A percentile compares a stretch with the other conserved stretches of the same genome.
Evolutionary conservation across 176 grass and related monocot genomes (phyloP).

Genomic region (Carex scoparia): DNA sequence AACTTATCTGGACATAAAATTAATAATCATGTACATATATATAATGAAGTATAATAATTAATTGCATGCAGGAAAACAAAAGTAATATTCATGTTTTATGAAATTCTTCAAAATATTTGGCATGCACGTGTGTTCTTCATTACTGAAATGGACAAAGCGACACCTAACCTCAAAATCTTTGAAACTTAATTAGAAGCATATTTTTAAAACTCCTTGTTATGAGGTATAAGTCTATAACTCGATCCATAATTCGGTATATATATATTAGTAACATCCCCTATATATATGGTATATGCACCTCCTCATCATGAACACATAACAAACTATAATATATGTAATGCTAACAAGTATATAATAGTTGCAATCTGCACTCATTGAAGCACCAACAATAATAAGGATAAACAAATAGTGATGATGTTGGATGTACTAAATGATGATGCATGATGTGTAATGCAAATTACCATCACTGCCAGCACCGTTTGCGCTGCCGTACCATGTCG

Average conservation of each 20-base stretch:
- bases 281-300: neutral
- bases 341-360: neutral
- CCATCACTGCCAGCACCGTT: constrained; percentile 73
- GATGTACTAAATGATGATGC: neutral
- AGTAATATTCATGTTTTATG: neutral
- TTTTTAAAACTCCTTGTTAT: neutral
- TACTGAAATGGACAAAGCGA: neutral
- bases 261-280: neutral
- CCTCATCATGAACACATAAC: neutral
- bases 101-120: neutral
- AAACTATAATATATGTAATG: neutral
- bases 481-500: constrained; percentile 75
- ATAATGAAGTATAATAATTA: neutral
- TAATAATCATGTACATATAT: neutral
- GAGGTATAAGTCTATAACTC: neutral
- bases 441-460: neutral
- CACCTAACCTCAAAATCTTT: neutral
- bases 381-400: neutral
- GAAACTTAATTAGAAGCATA: neutral
- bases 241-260: neutral
- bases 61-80: neutral
- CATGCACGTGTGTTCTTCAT: neutral
- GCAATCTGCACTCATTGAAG: neutral
- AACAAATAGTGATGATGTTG: neutral
- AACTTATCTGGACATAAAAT: neutral